Evolutionary conservation across 176 grass and related monocot genomes (phyloP), one percentile per base, ranked within the genome.

Genomic region (Musa acuminata): DNA sequence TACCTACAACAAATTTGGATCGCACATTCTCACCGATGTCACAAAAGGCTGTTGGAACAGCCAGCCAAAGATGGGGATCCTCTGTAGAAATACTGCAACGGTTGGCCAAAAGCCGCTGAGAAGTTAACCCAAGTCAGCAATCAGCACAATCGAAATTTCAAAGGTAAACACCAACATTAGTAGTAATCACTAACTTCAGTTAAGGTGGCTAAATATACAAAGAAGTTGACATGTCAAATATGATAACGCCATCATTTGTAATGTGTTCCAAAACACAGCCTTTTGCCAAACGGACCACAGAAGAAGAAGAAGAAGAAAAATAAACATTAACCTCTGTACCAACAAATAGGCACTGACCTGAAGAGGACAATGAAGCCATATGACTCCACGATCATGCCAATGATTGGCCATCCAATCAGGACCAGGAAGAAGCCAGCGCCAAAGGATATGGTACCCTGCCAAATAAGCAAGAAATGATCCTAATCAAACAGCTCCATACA

Each of bases 51-150:
- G 90, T 76, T 91, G 94, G 58, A 98, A 93, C 58, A 98, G 78
- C 94, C 94, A 93, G 50, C 94, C 94, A 62, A 98, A 76, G 58
- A 98, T 67, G 67, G 94, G 94, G 82, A 98, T 90, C 84, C 84
- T 93, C 64, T 98, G 90, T 77, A 98, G 73, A 85, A 93, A 98
- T 73, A 98, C 94, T 2, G 66, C 82, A 12, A 98, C 86, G n/a
- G 94, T 98, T 78, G 90, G 90, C 90, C 94, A 98, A 79, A 98
- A 98, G 69, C 94, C 90, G 82, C 90, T 98, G 94, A 75, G 72
- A 80, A 66, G 11, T 51, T 8, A 67, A 75, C 77, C 65, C 24
- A 80, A 67, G 22, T 69, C 13, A 82, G 69, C 35, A 22, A 27
- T 27, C 26, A 27, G 26, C 26, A 27, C 26, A 27, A 3, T 29